phyloP scores from a whole-genome alignment of 2,329 filamentous ascomycete species.

The Penicillium sp. region DNA sequence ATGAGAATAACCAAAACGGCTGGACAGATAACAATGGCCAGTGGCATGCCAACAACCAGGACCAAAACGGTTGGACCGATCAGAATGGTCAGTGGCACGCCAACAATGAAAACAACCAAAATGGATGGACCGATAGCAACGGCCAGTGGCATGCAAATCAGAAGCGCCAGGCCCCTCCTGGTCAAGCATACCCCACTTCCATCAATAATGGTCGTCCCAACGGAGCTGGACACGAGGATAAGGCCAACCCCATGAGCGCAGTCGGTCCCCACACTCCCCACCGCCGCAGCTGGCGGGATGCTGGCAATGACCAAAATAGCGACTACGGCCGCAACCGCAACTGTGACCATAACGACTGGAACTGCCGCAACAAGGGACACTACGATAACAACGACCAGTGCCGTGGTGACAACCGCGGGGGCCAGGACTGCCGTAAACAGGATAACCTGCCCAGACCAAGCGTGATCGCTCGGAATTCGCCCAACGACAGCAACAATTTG shows the following conservation, averaged over 20 bases:
- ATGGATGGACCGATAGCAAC: constrained; percentile 14
- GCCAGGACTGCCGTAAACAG: constrained; percentile 2
- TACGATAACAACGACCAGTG: constrained; percentile 12
- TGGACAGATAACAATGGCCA: constrained; percentile 21
- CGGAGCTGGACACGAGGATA: not conserved
- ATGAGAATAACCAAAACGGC: constrained; percentile 12
- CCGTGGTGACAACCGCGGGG: constrained; percentile 6
- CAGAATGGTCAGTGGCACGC: constrained; percentile 1
- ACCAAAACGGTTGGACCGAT: constrained; percentile 1
- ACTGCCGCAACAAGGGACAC: not conserved
- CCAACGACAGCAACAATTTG: constrained; percentile 5
- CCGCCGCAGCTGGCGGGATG: constrained; percentile 7
- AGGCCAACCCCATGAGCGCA: not conserved
- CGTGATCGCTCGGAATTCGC: constrained; percentile 9
- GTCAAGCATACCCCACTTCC: not conserved
- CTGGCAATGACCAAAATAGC: constrained; percentile 8
- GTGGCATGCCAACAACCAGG: constrained; percentile 13
- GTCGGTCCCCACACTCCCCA: not conserved
- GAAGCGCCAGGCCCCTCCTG: not conserved
- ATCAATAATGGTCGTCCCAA: not conserved
- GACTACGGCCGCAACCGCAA: constrained; percentile 9
- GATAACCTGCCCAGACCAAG: not conserved
- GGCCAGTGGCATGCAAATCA: constrained; percentile 13
- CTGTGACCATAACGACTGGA: constrained; percentile 12
- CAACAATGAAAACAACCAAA: constrained; percentile 11